Conservation (phyloP, 2,329 filamentous ascomycete species). For the Penicillium nordicum region DNA sequence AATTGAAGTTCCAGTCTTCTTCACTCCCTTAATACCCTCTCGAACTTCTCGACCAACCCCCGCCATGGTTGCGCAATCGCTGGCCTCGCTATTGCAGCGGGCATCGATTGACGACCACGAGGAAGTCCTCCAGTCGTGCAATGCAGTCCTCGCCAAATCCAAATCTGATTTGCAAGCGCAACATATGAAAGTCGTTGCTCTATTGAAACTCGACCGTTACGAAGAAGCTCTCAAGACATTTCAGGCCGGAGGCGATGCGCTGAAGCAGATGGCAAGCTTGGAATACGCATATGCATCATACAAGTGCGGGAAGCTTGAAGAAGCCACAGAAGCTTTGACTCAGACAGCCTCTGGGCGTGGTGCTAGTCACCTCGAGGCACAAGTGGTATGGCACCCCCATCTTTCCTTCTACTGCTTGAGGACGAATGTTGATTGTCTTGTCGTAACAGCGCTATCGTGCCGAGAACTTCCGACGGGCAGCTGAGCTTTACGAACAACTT, state of each 20-base stretch:
- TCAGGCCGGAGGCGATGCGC: conserved; percentile 50
- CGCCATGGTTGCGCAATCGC: conserved; percentile 44
- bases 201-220: conserved; percentile 62
- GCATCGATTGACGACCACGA: conserved; percentile 61
- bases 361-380: conserved; percentile 59
- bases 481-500: conserved; percentile 53
- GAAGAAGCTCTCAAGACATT: conserved; percentile 58
- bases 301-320: conserved; percentile 54
- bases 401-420: conserved; percentile 8
- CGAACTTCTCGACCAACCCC: conserved; percentile 17
- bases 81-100: conserved; percentile 56
- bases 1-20: neutral
- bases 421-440: conserved; percentile 2
- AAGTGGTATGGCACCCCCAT: conserved; percentile 48
- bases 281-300: conserved; percentile 64
- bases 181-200: conserved; percentile 57
- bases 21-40: neutral
- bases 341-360: conserved; percentile 46
- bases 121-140: conserved; percentile 57
- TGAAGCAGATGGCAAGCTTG: conserved; percentile 55
- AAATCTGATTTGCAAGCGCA: conserved; percentile 56
- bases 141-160: conserved; percentile 55
- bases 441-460: conserved; percentile 49
- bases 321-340: conserved; percentile 53
- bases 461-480: conserved; percentile 57